A percentile compares a stretch with the other conserved stretches of the same genome.
Conservation (phyloP, 2,329 filamentous ascomycete genomes). For the Neopestalotiopsis sp. region DNA sequence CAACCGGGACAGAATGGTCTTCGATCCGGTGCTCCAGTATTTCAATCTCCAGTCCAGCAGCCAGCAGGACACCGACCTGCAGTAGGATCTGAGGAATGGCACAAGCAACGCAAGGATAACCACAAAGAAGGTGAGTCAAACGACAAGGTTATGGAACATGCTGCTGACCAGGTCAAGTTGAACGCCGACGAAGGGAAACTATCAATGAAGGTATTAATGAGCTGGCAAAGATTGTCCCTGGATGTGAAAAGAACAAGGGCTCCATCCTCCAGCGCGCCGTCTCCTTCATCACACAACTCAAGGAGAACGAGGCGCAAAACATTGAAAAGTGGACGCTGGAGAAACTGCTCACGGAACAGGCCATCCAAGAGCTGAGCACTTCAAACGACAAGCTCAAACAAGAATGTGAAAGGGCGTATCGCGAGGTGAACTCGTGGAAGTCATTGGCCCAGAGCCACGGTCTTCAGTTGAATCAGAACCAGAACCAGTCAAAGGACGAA, state of each 20-base stretch:
- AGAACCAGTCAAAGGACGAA: conserved; percentile 41
- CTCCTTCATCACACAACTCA: conserved; percentile 91
- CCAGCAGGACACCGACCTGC: conserved; percentile 67
- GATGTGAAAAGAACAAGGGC: conserved; percentile 98
- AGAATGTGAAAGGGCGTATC: conserved; percentile 78
- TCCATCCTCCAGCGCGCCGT: conserved; percentile 94
- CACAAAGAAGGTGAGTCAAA: conserved; percentile 87
- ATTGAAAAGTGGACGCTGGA: conserved; percentile 93
- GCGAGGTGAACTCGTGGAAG: conserved; percentile 82
- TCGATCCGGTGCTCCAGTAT: background rate
- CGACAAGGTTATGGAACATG: background rate
- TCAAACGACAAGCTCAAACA: conserved; percentile 87
- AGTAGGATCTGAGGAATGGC: conserved; percentile 98
- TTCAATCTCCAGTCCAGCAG: conserved; percentile 22
- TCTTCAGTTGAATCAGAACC: conserved; percentile 48
- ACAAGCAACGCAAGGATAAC: conserved; percentile 95
- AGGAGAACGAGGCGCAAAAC: conserved; percentile 92
- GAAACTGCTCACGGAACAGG: conserved; percentile 88
- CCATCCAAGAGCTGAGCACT: conserved; percentile 83
- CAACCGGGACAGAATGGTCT: conserved; percentile 45
- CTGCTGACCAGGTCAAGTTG: conserved; percentile 63
- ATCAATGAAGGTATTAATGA: conserved; percentile 99
- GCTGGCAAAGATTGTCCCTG: conserved; percentile 94
- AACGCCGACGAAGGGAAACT: conserved; percentile 93
- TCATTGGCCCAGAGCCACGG: conserved; percentile 67